Evolutionary conservation across 257 asterid genomes (phyloP), one percentile per base, ranked within the genome.

Genomic region (Gentiana dahurica): DNA sequence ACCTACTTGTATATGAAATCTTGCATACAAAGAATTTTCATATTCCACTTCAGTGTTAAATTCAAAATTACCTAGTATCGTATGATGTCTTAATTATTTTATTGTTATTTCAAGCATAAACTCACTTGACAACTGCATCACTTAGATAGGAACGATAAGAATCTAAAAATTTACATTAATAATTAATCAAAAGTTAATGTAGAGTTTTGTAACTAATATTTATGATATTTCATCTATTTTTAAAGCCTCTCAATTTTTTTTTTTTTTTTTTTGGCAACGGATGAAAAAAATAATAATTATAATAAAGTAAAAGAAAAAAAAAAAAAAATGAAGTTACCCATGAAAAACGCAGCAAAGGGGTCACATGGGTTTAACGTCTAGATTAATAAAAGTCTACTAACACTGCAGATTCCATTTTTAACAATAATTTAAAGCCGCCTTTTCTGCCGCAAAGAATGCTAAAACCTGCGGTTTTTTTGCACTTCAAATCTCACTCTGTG

Each of bases 291-390:
- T 73, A 73, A 77, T 41, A 10, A 5, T 5, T 41, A 10, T 41
- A 81, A 74, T 64, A 77, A 15, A 54, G 59, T 59, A 57, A 77
- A 75, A 71, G 60, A 73, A 76, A 24, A 24, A 15, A 15, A 73
- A 76, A 24, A 24, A 24, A 24, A 24, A 24, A 24, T 24, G 24
- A 24, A 24, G 24, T 24, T 24, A 24, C 53, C 79, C 87, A 83
- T 73, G 87, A 63, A 62, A 79, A 81, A 79, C 72, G 94, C 82
- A 76, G 80, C 68, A 38, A 76, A 66, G 75, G 24, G 24, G 65
- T 89, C 95, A 89, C 97, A 89, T 89, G 97, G 89, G 92, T 73
- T 75, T 79, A 69, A 53, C 73, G 41, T 32, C 12, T 48, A 47
- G 12, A 39, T 13, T 65, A 34, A 35, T 44, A 38, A 34, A 65